Conservation (phyloP, 768 basidiomycete species). For the Panaeolus cyanescens region DNA sequence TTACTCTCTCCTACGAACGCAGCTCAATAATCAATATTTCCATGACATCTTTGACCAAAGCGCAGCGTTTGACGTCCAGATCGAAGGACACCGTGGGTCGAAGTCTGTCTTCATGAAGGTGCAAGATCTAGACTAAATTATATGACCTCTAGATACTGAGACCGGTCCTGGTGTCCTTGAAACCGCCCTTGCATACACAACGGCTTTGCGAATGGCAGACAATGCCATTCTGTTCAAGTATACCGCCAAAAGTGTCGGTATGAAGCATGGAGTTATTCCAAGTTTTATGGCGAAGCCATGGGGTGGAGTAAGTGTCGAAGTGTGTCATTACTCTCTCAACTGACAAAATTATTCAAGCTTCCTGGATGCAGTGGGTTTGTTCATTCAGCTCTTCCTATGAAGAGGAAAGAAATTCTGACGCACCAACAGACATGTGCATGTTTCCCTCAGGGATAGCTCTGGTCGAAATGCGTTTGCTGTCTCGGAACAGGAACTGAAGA, state of each 20-base stretch:
- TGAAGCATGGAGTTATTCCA: slow-evolving; percentile 85
- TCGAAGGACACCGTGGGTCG: slow-evolving; percentile 84
- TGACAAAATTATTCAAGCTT: slow-evolving; percentile 47
- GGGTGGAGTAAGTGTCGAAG: slow-evolving; percentile 68
- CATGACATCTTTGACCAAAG: slow-evolving; percentile 82
- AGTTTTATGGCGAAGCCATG: slow-evolving; percentile 99
- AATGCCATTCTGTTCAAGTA: slow-evolving; percentile 94
- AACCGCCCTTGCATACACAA: slow-evolving; percentile 85
- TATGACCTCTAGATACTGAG: slow-evolving; percentile 68
- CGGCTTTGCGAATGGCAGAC: slow-evolving; percentile 81
- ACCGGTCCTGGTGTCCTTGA: slow-evolving; percentile 90
- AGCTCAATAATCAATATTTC: slow-evolving; percentile 89
- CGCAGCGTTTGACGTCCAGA: slow-evolving; percentile 67
- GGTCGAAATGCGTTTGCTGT: slow-evolving; percentile 85
- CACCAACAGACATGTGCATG: slow-evolving; percentile 78
- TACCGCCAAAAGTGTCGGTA: slow-evolving; percentile 88
- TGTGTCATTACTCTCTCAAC: neutral
- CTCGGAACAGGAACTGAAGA: slow-evolving; percentile 55
- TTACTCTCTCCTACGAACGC: slow-evolving; percentile 90
- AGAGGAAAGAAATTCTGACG: neutral
- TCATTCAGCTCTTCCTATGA: neutral
- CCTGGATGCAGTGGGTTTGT: slow-evolving; percentile 92
- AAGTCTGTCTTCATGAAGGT: neutral
- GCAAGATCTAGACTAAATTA: neutral
- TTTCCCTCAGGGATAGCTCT: slow-evolving; percentile 70